Conservation (phyloP, 257 asterid genomes). For the Salvia hispanica region DNA sequence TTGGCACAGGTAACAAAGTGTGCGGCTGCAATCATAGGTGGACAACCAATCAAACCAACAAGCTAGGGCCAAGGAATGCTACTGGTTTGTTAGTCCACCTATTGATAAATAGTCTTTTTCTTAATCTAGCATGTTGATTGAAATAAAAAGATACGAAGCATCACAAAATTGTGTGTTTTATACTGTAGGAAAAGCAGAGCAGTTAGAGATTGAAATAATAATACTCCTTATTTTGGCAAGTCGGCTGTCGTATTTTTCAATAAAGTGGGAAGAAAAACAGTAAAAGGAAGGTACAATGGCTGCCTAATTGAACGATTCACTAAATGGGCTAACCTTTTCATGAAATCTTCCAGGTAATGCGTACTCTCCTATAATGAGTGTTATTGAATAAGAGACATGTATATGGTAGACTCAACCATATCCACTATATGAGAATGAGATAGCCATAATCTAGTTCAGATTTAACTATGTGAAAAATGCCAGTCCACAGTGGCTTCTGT, state of each 20-base stretch:
- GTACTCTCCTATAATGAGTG: too few species aligned
- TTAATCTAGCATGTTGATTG: background rate
- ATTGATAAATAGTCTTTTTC: too few species aligned
- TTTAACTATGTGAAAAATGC: too few species aligned
- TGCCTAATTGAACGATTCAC: background rate
- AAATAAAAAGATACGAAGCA: background rate
- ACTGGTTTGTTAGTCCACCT: background rate
- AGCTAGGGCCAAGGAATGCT: slow-evolving; percentile 8
- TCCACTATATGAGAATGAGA: too few species aligned
- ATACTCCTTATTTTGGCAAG: background rate
- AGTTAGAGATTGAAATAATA: background rate
- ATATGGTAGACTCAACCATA: too few species aligned
- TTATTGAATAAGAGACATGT: too few species aligned
- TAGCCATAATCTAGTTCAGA: too few species aligned
- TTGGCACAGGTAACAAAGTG: background rate
- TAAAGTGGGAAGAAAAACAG: too few species aligned
- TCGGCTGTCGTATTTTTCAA: too few species aligned
- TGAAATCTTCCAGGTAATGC: background rate
- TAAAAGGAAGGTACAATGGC: background rate
- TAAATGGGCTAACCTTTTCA: slow-evolving; percentile 9
- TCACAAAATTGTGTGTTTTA: background rate
- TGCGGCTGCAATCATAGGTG: slow-evolving; percentile 6
- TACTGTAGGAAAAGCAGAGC: background rate
- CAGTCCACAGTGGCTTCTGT: too few species aligned
- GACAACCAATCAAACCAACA: slow-evolving; percentile 15